A percentile compares a stretch with the other conserved stretches of the same genome.
These are phyloP conservation scores for Jacaranda copaia DNA, from an alignment of 257 asterid genomes.

Conservation along the genomic window DNA sequence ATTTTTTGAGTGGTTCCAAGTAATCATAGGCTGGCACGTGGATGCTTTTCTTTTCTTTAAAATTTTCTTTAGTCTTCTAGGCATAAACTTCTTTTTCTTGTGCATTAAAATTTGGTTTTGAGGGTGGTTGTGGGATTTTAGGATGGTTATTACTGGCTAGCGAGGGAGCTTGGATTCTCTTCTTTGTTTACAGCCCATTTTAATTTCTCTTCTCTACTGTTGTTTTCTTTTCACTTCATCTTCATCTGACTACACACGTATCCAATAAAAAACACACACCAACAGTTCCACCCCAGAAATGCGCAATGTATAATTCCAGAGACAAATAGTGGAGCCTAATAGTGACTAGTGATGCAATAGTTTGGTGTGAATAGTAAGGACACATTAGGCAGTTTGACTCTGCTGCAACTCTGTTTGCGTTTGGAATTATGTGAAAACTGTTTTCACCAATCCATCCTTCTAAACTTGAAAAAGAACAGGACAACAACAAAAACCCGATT, in stretches of 20 bases:
- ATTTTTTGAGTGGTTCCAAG: no score
- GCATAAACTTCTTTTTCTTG: neutral
- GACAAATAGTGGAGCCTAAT: neutral
- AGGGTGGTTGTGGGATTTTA: slow-evolving; percentile 11
- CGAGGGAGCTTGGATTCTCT: neutral
- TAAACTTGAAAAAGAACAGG: neutral
- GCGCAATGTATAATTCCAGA: neutral
- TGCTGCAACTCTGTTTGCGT: neutral
- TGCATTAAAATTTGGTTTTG: neutral
- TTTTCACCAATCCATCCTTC: neutral
- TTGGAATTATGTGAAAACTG: neutral
- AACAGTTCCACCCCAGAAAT: neutral
- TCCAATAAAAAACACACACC: neutral
- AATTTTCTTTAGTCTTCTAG: neutral
- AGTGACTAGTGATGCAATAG: neutral
- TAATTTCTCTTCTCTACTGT: neutral
- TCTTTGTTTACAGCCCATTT: neutral
- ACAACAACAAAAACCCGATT: neutral
- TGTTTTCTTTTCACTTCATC: neutral
- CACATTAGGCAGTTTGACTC: neutral
- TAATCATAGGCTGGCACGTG: neutral
- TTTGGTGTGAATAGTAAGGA: slow-evolving; percentile 1
- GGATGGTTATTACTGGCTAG: neutral
- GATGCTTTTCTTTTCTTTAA: neutral
- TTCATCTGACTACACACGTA: neutral